phyloP scores from a whole-genome alignment of 163 green algal species.

The Coccomyxa subellipsoidea region DNA sequence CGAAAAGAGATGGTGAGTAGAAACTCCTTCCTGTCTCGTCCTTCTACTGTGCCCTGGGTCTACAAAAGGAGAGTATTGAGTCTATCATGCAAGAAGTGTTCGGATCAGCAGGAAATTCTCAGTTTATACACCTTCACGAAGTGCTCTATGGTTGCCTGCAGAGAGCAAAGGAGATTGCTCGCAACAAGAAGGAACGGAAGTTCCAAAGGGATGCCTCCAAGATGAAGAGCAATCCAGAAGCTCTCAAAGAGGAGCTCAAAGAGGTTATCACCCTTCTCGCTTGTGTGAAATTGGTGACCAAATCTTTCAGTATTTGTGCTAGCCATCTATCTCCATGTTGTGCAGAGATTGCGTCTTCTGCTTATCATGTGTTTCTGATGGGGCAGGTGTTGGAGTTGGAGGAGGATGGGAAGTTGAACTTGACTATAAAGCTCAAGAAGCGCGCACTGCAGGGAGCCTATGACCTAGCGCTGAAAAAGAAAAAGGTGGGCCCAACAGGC shows the following conservation, averaged over 20 bases:
- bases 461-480: constrained; percentile 69
- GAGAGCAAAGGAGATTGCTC: constrained; percentile 75
- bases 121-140: too few species aligned
- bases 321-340: neutral
- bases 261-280: constrained; percentile 35
- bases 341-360: neutral
- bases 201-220: constrained; percentile 69
- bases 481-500: constrained; percentile 50
- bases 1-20: constrained; percentile 14
- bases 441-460: constrained; percentile 80
- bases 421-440: constrained; percentile 73
- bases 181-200: constrained; percentile 86
- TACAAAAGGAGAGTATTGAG: too few species aligned
- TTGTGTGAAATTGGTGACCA: too few species aligned
- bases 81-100: too few species aligned
- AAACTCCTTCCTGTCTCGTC: too few species aligned
- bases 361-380: neutral
- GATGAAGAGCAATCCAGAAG: constrained; percentile 41
- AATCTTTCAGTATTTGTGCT: neutral
- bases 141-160: constrained; percentile 22
- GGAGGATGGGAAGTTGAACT: constrained; percentile 59
- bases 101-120: too few species aligned
- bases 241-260: constrained; percentile 76
- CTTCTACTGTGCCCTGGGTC: neutral
- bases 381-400: constrained; percentile 63